A percentile compares a stretch with the other conserved stretches of the same genome.
These are phyloP conservation scores for Xylariaceae sp. DNA, from an alignment of 2,329 filamentous ascomycete genomes.

Conservation along the genomic window DNA sequence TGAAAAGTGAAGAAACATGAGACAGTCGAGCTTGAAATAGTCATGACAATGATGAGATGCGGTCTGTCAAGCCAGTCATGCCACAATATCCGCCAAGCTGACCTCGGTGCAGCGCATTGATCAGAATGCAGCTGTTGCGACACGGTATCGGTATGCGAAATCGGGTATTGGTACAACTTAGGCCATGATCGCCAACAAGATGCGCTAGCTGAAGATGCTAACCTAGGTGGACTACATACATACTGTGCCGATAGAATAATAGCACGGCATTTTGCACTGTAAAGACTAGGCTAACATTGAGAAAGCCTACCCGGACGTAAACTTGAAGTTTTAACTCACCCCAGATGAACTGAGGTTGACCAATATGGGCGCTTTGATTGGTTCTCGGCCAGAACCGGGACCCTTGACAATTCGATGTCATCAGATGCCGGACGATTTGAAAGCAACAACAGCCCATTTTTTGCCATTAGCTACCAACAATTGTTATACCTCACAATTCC, in stretches of 20 bases:
- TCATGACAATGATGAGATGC: slow-evolving; percentile 15
- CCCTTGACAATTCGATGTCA: slow-evolving; percentile 38
- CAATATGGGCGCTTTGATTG: slow-evolving; percentile 46
- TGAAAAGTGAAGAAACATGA: slow-evolving; percentile 18
- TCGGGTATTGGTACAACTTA: not conserved
- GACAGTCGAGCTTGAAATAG: slow-evolving; percentile 24
- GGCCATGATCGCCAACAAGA: too few relatives aligned
- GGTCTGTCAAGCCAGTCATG: slow-evolving; percentile 10
- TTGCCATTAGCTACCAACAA: slow-evolving; percentile 30
- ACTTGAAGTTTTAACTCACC: not conserved
- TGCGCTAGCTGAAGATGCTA: not conserved
- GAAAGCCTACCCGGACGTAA: not conserved
- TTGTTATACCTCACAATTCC: not conserved
- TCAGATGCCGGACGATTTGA: slow-evolving; percentile 34
- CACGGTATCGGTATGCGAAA: slow-evolving; percentile 3
- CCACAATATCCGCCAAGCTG: not conserved
- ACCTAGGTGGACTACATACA: not conserved
- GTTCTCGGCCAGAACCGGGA: slow-evolving; percentile 44
- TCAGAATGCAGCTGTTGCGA: slow-evolving; percentile 7
- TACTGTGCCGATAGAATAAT: slow-evolving; percentile 1
- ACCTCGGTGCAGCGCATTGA: slow-evolving; percentile 6
- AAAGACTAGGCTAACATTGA: not conserved
- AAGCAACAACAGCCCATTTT: slow-evolving; percentile 40
- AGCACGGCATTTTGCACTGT: not conserved
- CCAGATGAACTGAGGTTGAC: slow-evolving; percentile 34